Base-by-base conservation (phyloP, 2,329 filamentous ascomycete species). In the Triangularia verruculosa region DNA sequence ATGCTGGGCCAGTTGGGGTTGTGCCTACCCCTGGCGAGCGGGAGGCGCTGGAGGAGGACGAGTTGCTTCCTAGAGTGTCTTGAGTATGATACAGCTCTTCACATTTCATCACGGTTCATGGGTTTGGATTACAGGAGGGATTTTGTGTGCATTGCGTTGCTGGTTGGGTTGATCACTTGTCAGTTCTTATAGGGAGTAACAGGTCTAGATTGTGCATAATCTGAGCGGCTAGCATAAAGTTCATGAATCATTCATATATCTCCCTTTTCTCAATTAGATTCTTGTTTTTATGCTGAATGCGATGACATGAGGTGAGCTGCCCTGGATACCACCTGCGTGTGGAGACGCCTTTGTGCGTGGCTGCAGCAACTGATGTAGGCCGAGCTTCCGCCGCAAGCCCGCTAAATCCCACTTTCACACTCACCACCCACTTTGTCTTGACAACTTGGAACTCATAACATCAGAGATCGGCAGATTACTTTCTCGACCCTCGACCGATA, bases 21-120 rank as follows among this genome's bases (percentile, higher is more conserved):
- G 61, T 6, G 56, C 17, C 32, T 47, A 63, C 24, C 39, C 15
- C 43, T 11, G 57, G 32, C 6, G 57, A 59, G 27, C 63, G 52
- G 20, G 67, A 68, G 25, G 60, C 47, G 11, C 9, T 70, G 8
- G 66, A 71, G 24, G 69, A 72, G 24, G 70, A 71, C 2, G 69
- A 70, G 61, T 51, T 71, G 22, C 24, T 71, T 54, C 66, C 68
- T 9, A 52, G 34, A 4, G n/a, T 64, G 54, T 56, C 32, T 32
- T 51, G 51, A 54, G 15, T 54, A 11, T 54, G 22, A 27, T 54
- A 25, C 15, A 54, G 8, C 22, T 24, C n/a, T 54, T 24, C 15
- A 54, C 51, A 54, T 57, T n/a, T 47, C n/a, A 47, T 7, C 20
- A 47, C 20, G 30, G 30, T 3, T 32, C 30, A 32, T 32, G 39